phyloP scores from a whole-genome alignment of 257 asterid species.

The Gardenia jasminoides region DNA sequence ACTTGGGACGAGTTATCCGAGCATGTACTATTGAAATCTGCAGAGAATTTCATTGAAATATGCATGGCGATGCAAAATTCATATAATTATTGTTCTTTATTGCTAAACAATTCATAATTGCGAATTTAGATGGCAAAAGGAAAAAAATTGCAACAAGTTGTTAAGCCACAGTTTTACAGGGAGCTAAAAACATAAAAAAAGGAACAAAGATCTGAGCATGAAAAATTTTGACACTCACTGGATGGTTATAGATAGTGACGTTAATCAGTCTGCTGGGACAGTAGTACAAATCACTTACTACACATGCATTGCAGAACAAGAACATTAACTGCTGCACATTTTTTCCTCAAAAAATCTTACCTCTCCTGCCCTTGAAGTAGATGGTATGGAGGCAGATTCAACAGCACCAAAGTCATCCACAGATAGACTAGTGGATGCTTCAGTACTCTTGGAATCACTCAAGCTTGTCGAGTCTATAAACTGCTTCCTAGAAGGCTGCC shows the following conservation, averaged over 20 bases:
- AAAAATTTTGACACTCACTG: background rate
- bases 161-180: background rate
- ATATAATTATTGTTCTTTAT: background rate
- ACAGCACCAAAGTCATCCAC: constrained; percentile 49
- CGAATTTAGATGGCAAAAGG: background rate
- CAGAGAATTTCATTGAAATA: background rate
- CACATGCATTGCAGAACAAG: background rate
- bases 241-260: background rate
- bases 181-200: background rate
- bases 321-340: background rate
- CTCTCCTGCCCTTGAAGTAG: constrained; percentile 73
- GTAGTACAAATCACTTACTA: background rate
- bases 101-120: background rate
- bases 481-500: constrained; percentile 68
- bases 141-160: background rate
- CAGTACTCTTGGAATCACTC: constrained; percentile 64
- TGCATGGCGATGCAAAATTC: background rate
- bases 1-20: background rate
- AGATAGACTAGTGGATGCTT: constrained; percentile 58
- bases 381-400: constrained; percentile 62
- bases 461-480: constrained; percentile 55
- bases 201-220: background rate
- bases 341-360: constrained; percentile 30
- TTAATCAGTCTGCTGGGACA: background rate
- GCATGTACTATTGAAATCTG: background rate